A percentile compares a stretch with the other conserved stretches of the same genome.
These are phyloP conservation scores for Debaryomyces nepalensis DNA, from an alignment of 1,139 yeast genomes.

Conservation along the genomic window DNA sequence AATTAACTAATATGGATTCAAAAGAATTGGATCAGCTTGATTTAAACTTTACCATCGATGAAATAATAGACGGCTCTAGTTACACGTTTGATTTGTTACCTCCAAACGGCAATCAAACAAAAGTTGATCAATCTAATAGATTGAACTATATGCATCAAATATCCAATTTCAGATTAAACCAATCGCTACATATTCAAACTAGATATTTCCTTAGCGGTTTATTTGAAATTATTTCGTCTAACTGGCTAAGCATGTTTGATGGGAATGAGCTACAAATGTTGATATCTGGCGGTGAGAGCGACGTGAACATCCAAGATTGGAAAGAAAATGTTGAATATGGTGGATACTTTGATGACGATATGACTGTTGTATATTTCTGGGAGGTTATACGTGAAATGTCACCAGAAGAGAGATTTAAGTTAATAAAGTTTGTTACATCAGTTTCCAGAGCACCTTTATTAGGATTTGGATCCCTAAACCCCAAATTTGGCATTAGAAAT, in stretches of 20 bases:
- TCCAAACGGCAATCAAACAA: conserved; percentile 53
- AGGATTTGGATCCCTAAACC: conserved; percentile 77
- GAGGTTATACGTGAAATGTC: conserved; percentile 71
- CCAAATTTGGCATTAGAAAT: conserved; percentile 80
- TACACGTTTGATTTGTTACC: conserved; percentile 62
- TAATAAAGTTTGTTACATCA: conserved; percentile 87
- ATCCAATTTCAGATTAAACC: conserved; percentile 79
- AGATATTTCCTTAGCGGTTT: conserved; percentile 73
- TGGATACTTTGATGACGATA: conserved; percentile 63
- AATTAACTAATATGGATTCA: conserved; percentile 59
- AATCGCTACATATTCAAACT: conserved; percentile 61
- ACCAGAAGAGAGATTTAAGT: conserved; percentile 59
- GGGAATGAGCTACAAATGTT: conserved; percentile 82
- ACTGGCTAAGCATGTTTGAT: conserved; percentile 85
- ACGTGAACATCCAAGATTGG: conserved; percentile 74
- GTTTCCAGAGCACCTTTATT: conserved; percentile 89
- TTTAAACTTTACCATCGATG: conserved; percentile 66
- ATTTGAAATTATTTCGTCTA: conserved; percentile 64
- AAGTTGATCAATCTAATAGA: conserved; percentile 65
- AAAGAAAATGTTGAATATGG: conserved; percentile 64
- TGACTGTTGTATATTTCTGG: conserved; percentile 71
- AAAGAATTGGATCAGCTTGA: conserved; percentile 64
- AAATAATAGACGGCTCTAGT: conserved; percentile 41
- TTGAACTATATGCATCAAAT: conserved; percentile 77
- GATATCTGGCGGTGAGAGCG: conserved; percentile 78